Evolutionary conservation across 306 rosid species (phyloP).

Genomic region (Alnus glutinosa): DNA sequence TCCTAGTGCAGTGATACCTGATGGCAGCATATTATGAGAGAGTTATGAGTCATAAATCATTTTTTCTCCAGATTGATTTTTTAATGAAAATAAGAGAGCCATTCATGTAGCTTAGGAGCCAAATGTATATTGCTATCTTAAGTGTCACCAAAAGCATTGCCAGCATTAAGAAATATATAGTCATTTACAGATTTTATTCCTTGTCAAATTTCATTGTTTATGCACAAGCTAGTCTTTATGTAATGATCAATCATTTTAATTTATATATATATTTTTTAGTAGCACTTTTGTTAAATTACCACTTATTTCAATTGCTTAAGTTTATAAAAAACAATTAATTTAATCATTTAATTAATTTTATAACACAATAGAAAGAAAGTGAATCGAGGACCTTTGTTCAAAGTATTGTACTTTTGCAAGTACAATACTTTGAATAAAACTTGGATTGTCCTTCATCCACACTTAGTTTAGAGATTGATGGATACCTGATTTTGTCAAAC

Average conservation of each 20-base stretch:
- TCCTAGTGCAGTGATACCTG: conserved; percentile 32
- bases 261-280: too few relatives aligned
- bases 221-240: not conserved
- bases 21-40: conserved; percentile 33
- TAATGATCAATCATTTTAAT: not conserved
- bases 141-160: not conserved
- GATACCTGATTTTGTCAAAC: too few relatives aligned
- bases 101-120: not conserved
- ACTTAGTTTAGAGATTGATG: too few relatives aligned
- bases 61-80: not conserved
- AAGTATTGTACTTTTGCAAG: too few relatives aligned
- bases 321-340: too few relatives aligned
- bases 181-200: not conserved
- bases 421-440: too few relatives aligned
- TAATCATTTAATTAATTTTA: too few relatives aligned
- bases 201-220: not conserved
- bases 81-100: not conserved
- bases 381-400: too few relatives aligned
- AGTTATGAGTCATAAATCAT: not conserved
- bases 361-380: too few relatives aligned
- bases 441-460: too few relatives aligned
- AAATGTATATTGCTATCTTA: not conserved
- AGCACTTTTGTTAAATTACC: too few relatives aligned
- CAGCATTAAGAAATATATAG: not conserved
- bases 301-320: too few relatives aligned